A percentile compares a stretch with the other conserved stretches of the same genome.
phyloP scores from a whole-genome alignment of 345 rosid species.

The Eucalyptus cladocalyx region DNA sequence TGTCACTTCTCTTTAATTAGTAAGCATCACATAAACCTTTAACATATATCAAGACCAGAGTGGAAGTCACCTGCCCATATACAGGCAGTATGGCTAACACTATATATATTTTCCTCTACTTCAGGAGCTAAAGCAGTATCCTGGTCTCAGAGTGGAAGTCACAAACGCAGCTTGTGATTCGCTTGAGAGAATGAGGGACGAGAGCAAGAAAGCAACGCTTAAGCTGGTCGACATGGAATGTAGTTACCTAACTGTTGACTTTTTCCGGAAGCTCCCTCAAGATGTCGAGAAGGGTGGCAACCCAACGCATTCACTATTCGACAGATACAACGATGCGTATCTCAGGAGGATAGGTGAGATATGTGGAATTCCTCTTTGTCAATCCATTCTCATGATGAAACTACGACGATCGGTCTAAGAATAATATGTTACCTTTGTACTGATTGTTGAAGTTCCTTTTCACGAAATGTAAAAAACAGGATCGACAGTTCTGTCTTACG shows the following conservation, averaged over 20 bases:
- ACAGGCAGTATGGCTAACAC: neutral
- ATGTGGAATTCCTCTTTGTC: neutral
- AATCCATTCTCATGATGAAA: neutral
- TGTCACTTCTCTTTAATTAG: neutral
- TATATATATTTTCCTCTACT: neutral
- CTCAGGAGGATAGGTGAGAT: constrained; percentile 87
- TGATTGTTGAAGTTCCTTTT: neutral
- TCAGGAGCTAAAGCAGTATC: constrained; percentile 97
- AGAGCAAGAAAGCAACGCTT: constrained; percentile 85
- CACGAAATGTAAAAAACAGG: constrained; percentile 28
- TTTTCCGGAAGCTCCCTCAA: constrained; percentile 97
- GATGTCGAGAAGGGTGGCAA: constrained; percentile 98
- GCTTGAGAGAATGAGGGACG: constrained; percentile 83
- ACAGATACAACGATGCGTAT: constrained; percentile 83
- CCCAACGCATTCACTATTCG: constrained; percentile 91
- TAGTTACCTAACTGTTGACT: constrained; percentile 90
- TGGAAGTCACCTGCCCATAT: neutral
- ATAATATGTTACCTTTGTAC: neutral
- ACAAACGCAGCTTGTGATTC: constrained; percentile 86
- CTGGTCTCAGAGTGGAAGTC: constrained; percentile 90
- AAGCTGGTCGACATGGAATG: constrained; percentile 95
- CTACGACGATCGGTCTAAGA: neutral
- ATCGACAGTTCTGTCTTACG: constrained; percentile 80
- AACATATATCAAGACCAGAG: neutral
- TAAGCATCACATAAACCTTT: neutral